Base-by-base conservation (phyloP, 2,329 filamentous ascomycete species). In the Claviceps lovelessii region DNA sequence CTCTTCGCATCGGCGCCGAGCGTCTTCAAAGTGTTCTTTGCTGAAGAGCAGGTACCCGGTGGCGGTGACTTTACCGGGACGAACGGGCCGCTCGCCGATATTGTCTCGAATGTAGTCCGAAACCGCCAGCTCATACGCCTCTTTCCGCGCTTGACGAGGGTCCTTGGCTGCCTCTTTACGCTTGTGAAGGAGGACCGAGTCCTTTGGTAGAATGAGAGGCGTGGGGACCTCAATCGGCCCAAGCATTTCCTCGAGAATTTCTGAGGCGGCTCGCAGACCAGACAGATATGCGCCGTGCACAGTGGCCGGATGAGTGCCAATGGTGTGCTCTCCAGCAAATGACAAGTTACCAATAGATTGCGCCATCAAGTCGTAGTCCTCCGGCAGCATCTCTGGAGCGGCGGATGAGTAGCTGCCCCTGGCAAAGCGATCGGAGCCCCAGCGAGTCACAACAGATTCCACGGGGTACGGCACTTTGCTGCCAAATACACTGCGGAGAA, bases 271-370 rank as follows among this genome's bases (percentile, higher is more conserved):
- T 51, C 93, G 84, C 6, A 98, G 76, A 3, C 93, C 94, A 2
- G 93, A 96, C 4, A 98, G 75, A 65, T 97, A 98, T 9, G 93
- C 94, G 6, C 93, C 93, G 61, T 98, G 93, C 0, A 98, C 93
- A 2, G 93, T 98, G 37, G 94, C 93, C 13, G 94, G 93, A 66
- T 98, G 90, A 0, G 90, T 95, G 49, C 88, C 90, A 62, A 88
- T 96, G 0, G 94, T 98, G 57, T 95, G 93, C 70, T 98, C 93
- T 50, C 93, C 93, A 17, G 91, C 93, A 69, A 98, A 98, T 69
- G 91, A 88, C 9, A 98, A 74, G 59, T 94, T 95, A 37, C 89
- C 90, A 37, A 96, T 76, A 1, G 86, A 75, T 51, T 80, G 79
- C 2, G 93, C 89, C 88, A 98, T 95, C 37, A 82, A 75, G 66